Conservation (phyloP, 805 yeast genomes). For the Candida peoriensis region DNA sequence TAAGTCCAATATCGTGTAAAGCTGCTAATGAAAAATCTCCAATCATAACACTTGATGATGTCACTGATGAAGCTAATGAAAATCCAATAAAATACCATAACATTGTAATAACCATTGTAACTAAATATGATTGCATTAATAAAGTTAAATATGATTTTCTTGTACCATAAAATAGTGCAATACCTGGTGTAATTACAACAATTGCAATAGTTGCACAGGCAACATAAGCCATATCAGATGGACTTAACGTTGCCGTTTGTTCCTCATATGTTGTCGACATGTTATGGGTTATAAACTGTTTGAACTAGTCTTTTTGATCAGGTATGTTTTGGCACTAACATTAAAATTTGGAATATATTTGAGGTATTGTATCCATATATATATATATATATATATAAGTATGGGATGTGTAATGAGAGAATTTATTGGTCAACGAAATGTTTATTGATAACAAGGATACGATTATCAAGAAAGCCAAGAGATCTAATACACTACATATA, state of each 20-base stretch:
- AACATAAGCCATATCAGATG: slow-evolving; percentile 47
- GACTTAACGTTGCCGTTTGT: slow-evolving; percentile 32
- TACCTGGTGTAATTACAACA: slow-evolving; percentile 89
- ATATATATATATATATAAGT: too few relatives aligned
- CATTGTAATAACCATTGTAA: slow-evolving; percentile 65
- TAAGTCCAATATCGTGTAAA: slow-evolving; percentile 55
- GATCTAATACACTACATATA: too few relatives aligned
- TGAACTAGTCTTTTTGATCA: too few relatives aligned
- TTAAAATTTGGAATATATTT: too few relatives aligned
- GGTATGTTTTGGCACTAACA: too few relatives aligned
- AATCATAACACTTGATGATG: slow-evolving; percentile 64
- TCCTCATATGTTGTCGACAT: slow-evolving; percentile 23
- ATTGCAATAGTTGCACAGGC: slow-evolving; percentile 30
- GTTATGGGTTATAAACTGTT: too few relatives aligned
- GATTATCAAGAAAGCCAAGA: too few relatives aligned
- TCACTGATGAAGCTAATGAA: slow-evolving; percentile 69
- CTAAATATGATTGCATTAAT: slow-evolving; percentile 70
- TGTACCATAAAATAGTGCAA: slow-evolving; percentile 88
- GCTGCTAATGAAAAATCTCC: slow-evolving; percentile 84
- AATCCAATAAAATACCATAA: slow-evolving; percentile 99
- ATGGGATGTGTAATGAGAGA: too few relatives aligned
- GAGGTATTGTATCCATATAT: too few relatives aligned
- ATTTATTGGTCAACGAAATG: too few relatives aligned
- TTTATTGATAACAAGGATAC: too few relatives aligned
- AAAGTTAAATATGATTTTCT: slow-evolving; percentile 77